phyloP scores from a whole-genome alignment of 306 rosid species.

The Ochetophila trinervis region DNA sequence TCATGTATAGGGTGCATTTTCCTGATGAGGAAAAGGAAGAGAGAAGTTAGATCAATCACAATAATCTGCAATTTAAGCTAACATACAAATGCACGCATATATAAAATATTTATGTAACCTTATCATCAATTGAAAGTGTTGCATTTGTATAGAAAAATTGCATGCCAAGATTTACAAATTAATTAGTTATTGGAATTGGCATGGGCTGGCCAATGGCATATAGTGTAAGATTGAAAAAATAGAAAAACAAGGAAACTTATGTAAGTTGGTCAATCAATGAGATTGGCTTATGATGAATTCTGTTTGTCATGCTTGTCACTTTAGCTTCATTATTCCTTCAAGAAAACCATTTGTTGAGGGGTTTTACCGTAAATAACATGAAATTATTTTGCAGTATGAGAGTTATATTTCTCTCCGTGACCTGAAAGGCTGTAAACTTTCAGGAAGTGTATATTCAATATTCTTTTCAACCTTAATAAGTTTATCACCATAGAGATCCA shows the following conservation, averaged over 20 bases:
- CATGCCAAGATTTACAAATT: too few relatives aligned
- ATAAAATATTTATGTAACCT: too few relatives aligned
- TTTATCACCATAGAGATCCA: slow-evolving; percentile 30
- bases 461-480: slow-evolving; percentile 95
- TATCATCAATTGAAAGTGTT: too few relatives aligned
- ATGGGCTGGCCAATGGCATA: too few relatives aligned
- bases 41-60: background rate
- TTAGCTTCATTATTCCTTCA: background rate
- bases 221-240: too few relatives aligned
- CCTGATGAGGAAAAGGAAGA: background rate
- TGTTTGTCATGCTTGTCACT: background rate
- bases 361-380: slow-evolving; percentile 12
- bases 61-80: too few relatives aligned
- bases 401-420: slow-evolving; percentile 69
- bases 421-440: slow-evolving; percentile 90
- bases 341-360: slow-evolving; percentile 1
- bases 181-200: too few relatives aligned
- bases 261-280: background rate
- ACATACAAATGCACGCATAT: too few relatives aligned
- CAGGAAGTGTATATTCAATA: slow-evolving; percentile 94
- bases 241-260: too few relatives aligned
- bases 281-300: background rate
- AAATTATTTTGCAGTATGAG: slow-evolving; percentile 60
- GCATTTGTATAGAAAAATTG: too few relatives aligned
- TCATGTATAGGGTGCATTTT: background rate